Percentiles rank a stretch among this genome's conserved stretches.
phyloP scores from a whole-genome alignment of 2,329 filamentous ascomycete genomes.

The Fusarium chlamydosporum region DNA sequence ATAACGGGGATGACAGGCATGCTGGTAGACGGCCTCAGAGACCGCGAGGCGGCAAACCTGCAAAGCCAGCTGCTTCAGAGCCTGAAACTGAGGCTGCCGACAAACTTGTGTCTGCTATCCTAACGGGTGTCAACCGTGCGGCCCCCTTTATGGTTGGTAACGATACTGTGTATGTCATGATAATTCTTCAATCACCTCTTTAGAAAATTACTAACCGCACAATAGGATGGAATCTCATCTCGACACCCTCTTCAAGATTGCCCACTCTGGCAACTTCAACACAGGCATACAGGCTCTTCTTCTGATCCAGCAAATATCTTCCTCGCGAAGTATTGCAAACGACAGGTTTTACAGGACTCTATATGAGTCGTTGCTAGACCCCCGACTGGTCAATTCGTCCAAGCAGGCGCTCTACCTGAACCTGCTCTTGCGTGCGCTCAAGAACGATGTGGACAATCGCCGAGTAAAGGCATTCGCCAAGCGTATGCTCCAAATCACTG shows the following conservation, averaged over 20 bases:
- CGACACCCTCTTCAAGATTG: constrained; percentile 94
- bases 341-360: constrained; percentile 96
- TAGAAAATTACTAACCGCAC: constrained; percentile 30
- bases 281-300: constrained; percentile 96
- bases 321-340: constrained; percentile 82
- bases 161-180: constrained; percentile 71
- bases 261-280: constrained; percentile 98
- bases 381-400: constrained; percentile 87
- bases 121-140: constrained; percentile 95
- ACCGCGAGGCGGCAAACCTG: constrained; percentile 43
- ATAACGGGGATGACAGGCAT: constrained; percentile 12
- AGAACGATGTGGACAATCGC: constrained; percentile 89
- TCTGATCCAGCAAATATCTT: constrained; percentile 91
- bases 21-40: constrained; percentile 48
- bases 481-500: constrained; percentile 87
- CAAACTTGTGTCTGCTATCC: constrained; percentile 90
- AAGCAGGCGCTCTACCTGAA: constrained; percentile 98
- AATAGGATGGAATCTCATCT: constrained; percentile 85
- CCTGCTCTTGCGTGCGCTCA: constrained; percentile 87
- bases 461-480: constrained; percentile 97
- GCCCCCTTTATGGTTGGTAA: constrained; percentile 92
- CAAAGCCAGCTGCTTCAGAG: constrained; percentile 56
- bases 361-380: constrained; percentile 94
- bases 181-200: background rate
- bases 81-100: constrained; percentile 79